phyloP scores from a whole-genome alignment of 306 rosid species.

The Acacia confusa region DNA sequence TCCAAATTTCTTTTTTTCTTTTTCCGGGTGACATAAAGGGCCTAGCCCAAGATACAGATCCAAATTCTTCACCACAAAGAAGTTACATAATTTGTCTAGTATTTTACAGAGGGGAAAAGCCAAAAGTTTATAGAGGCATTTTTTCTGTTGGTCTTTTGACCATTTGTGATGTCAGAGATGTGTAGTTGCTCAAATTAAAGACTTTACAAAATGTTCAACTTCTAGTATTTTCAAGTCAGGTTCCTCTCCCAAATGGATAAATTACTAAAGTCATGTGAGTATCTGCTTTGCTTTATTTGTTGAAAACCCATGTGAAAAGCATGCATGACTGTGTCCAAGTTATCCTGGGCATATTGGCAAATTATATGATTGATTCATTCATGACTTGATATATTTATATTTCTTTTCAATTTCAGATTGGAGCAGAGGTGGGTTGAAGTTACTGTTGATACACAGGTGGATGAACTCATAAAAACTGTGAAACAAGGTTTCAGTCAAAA shows the following conservation, averaged over 20 bases:
- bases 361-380: neutral
- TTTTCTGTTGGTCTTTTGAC: neutral
- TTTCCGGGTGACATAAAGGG: too few relatives aligned
- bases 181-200: neutral
- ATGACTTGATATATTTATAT: slow-evolving; percentile 23
- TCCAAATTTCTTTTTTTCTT: neutral
- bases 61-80: neutral
- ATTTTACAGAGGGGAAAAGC: neutral
- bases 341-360: slow-evolving; percentile 12
- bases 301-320: neutral
- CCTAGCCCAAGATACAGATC: neutral
- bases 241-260: neutral
- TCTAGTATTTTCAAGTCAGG: neutral
- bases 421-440: slow-evolving; percentile 93
- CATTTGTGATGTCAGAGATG: neutral
- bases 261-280: neutral
- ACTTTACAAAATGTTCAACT: neutral
- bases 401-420: slow-evolving; percentile 55
- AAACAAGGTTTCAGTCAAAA: slow-evolving; percentile 53
- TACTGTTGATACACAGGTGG: slow-evolving; percentile 70
- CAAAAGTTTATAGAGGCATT: neutral
- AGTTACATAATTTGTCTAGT: neutral
- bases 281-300: slow-evolving; percentile 7
- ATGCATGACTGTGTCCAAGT: neutral
- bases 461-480: slow-evolving; percentile 80